Percentiles rank a stretch among this genome's conserved stretches.
These are phyloP conservation scores for Xanthoconium stramineum DNA, from an alignment of 768 basidiomycete species.

Conservation along the genomic window DNA sequence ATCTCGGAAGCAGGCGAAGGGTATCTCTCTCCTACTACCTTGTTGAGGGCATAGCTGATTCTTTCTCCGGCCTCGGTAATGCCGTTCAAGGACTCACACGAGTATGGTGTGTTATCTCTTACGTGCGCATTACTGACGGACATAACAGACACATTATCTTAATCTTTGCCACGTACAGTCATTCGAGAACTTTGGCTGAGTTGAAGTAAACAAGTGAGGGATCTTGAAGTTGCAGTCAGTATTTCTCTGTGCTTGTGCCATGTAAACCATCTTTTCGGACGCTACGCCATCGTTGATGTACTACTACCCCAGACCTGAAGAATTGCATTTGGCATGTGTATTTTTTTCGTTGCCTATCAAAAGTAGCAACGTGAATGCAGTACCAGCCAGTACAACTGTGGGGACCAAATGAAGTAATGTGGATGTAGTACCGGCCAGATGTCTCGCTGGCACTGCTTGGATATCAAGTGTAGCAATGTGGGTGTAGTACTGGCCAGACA, in stretches of 20 bases:
- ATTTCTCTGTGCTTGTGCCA: not conserved
- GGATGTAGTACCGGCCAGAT: no score
- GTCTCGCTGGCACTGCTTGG: no score
- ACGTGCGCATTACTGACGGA: not conserved
- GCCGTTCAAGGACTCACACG: slow-evolving; percentile 90
- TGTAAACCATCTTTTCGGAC: not conserved
- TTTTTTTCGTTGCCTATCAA: no score
- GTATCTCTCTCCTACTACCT: slow-evolving; percentile 37
- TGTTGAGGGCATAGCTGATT: not conserved
- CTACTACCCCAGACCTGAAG: no score
- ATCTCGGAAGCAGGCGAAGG: slow-evolving; percentile 84
- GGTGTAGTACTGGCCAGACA: no score
- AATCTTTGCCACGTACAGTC: slow-evolving; percentile 81
- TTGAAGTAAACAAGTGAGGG: slow-evolving; percentile 3
- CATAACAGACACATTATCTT: slow-evolving; percentile 68
- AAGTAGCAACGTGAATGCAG: no score
- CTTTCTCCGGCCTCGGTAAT: slow-evolving; percentile 62
- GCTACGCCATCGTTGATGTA: not conserved
- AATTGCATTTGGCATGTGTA: no score
- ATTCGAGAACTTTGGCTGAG: slow-evolving; percentile 57
- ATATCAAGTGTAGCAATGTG: no score
- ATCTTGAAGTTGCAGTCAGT: not conserved
- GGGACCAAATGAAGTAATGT: no score
- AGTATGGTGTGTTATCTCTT: slow-evolving; percentile 26
- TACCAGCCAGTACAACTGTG: no score